These are phyloP conservation scores for Ascochyta clinopodiicola DNA, from an alignment of 2,329 filamentous ascomycete species.

Conservation along the genomic window DNA sequence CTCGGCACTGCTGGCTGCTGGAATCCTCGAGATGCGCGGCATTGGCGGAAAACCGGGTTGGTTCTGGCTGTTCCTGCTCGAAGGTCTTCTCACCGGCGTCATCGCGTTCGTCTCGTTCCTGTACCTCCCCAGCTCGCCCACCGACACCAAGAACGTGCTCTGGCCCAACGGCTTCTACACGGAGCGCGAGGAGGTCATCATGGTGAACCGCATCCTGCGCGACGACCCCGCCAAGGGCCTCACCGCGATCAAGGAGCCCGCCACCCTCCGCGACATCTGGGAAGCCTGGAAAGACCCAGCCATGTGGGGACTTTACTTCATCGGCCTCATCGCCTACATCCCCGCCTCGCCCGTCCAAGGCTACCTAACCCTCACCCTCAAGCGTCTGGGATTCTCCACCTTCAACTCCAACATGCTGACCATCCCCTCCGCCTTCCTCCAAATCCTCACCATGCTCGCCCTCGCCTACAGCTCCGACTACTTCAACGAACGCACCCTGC, in stretches of 20 bases:
- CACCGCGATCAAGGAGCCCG: slow-evolving; percentile 63
- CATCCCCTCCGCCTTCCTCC: slow-evolving; percentile 53
- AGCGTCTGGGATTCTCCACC: slow-evolving; percentile 49
- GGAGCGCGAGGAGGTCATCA: slow-evolving; percentile 70
- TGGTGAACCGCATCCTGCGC: slow-evolving; percentile 68
- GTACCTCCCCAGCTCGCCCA: slow-evolving; percentile 59
- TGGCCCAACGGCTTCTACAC: slow-evolving; percentile 68
- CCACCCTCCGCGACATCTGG: slow-evolving; percentile 56
- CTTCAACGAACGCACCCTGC: slow-evolving; percentile 60
- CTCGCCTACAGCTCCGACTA: slow-evolving; percentile 55
- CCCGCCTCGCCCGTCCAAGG: slow-evolving; percentile 46
- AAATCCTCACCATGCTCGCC: slow-evolving; percentile 58
- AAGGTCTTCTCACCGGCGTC: slow-evolving; percentile 39
- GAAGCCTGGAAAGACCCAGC: slow-evolving; percentile 61
- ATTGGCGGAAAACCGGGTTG: slow-evolving; percentile 58
- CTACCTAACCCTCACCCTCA: slow-evolving; percentile 51
- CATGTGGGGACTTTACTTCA: slow-evolving; percentile 62
- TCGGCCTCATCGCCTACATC: slow-evolving; percentile 52
- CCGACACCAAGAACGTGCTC: slow-evolving; percentile 42
- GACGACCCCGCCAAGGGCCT: slow-evolving; percentile 63
- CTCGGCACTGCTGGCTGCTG: slow-evolving; percentile 62
- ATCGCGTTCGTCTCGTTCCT: slow-evolving; percentile 40
- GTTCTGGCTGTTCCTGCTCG: slow-evolving; percentile 61
- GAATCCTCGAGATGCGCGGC: slow-evolving; percentile 59
- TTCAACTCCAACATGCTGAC: slow-evolving; percentile 54